A percentile compares a stretch with the other conserved stretches of the same genome.
These are phyloP conservation scores for Adiantum capillusveneris DNA, from an alignment of 75 land plant species.

Conservation along the genomic window DNA sequence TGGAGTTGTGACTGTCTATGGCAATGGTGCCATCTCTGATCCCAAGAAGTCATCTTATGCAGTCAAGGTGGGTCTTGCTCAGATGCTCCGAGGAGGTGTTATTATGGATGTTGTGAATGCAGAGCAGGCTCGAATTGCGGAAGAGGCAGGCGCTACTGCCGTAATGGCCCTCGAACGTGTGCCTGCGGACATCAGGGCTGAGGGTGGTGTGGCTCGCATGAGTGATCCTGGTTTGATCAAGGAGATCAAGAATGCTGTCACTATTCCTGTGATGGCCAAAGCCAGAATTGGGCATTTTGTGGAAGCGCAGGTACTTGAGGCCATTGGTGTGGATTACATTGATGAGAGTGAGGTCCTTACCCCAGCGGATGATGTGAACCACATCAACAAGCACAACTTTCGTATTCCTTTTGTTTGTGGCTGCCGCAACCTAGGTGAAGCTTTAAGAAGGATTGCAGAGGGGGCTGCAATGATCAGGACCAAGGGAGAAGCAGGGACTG, in stretches of 20 bases:
- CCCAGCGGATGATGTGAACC: constrained; percentile 65
- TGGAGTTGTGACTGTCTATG: constrained; percentile 68
- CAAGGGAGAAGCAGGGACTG: constrained; percentile 95
- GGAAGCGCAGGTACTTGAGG: constrained; percentile 77
- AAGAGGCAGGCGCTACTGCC: constrained; percentile 76
- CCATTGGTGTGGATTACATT: constrained; percentile 72
- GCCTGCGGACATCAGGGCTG: constrained; percentile 68
- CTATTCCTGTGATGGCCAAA: constrained; percentile 87
- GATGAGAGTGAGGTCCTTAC: constrained; percentile 93
- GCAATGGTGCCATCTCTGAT: constrained; percentile 42
- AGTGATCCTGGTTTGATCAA: constrained; percentile 69
- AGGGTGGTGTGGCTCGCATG: constrained; percentile 86
- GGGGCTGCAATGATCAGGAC: constrained; percentile 75
- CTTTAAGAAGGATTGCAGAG: constrained; percentile 29
- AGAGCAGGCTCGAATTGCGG: constrained; percentile 70
- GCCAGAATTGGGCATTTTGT: constrained; percentile 83
- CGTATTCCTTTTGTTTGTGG: constrained; percentile 40
- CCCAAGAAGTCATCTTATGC: constrained; percentile 53
- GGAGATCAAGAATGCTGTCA: constrained; percentile 69
- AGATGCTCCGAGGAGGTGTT: constrained; percentile 75
- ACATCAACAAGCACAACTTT: constrained; percentile 93
- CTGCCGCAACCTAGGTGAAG: constrained; percentile 30
- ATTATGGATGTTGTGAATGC: constrained; percentile 78
- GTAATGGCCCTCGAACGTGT: constrained; percentile 78
- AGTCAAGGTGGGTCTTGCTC: constrained; percentile 69